Evolutionary conservation across 768 basidiomycete genomes (phyloP).

Genomic region (Kwoniella bestiolae): DNA sequence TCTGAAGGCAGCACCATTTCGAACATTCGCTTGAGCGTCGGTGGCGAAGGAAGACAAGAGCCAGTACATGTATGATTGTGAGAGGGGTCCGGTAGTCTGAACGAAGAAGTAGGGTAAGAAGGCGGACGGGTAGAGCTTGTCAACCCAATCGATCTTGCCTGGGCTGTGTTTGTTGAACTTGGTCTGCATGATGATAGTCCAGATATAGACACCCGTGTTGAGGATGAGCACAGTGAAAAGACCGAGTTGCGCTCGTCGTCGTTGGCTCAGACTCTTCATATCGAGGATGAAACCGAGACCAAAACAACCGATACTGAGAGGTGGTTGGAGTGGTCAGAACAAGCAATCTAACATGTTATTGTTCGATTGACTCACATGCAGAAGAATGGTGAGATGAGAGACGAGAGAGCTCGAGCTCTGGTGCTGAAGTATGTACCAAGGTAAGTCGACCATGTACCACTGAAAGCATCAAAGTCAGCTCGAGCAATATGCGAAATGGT

Average conservation of each 20-base stretch:
- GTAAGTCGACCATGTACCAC: conserved; percentile 40
- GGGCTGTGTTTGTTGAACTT: conserved; percentile 18
- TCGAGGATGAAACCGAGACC: conserved; percentile 44
- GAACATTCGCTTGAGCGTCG: conserved; percentile 32
- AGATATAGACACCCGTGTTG: conserved; percentile 16
- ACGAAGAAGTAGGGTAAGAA: conserved; percentile 30
- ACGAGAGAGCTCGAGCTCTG: conserved; percentile 41
- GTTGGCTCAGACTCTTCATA: conserved; percentile 27
- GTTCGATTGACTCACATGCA: conserved; percentile 5
- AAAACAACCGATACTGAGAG: conserved; percentile 27
- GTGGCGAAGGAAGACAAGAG: conserved; percentile 39
- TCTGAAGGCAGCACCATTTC: conserved; percentile 46
- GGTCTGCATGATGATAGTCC: conserved; percentile 16
- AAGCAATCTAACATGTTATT: too few relatives aligned
- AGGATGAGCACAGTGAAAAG: conserved; percentile 9
- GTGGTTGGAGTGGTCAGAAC: not conserved
- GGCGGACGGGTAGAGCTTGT: conserved; percentile 12
- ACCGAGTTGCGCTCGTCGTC: conserved; percentile 7
- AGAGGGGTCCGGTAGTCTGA: conserved; percentile 27
- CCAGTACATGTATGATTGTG: conserved; percentile 45
- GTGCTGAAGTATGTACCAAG: conserved; percentile 36
- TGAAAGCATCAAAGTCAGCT: not conserved
- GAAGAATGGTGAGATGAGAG: conserved; percentile 38
- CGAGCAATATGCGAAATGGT: not conserved
- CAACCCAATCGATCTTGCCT: conserved; percentile 17